phyloP scores from a whole-genome alignment of 2,329 filamentous ascomycete species.

The Aspergillus costaricaensis region DNA sequence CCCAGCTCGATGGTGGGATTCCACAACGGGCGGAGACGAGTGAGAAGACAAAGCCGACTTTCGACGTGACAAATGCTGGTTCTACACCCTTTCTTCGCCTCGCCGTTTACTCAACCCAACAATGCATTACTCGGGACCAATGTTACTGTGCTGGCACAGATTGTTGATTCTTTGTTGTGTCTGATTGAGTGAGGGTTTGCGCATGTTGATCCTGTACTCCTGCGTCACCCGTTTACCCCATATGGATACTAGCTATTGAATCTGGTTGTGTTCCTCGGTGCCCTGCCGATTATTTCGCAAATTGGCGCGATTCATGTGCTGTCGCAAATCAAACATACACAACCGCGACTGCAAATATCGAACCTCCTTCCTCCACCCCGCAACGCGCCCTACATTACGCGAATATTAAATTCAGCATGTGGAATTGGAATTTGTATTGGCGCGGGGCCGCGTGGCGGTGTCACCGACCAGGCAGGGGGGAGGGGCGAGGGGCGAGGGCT shows the following conservation, averaged over 20 bases:
- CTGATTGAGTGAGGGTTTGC: neutral
- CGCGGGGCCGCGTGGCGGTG: neutral
- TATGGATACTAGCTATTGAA: neutral
- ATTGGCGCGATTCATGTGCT: neutral
- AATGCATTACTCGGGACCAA: constrained; percentile 3
- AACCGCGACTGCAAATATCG: neutral
- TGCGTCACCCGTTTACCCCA: neutral
- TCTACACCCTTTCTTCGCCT: constrained; percentile 8
- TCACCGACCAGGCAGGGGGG: neutral
- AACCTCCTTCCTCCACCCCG: neutral
- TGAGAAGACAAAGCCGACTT: neutral
- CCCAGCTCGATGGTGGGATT: neutral
- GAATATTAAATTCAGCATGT: neutral
- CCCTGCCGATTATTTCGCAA: neutral
- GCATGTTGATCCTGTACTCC: neutral
- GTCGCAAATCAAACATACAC: neutral
- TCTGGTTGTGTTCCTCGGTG: neutral
- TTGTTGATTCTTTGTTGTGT: constrained; percentile 7
- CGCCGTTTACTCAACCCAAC: constrained; percentile 12
- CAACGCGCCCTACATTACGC: neutral
- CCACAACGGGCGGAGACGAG: neutral
- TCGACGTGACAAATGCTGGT: constrained; percentile 4
- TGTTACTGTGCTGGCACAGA: constrained; percentile 22
- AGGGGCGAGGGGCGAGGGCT: too few relatives aligned
- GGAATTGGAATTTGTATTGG: neutral